A percentile compares a stretch with the other conserved stretches of the same genome.
These are phyloP conservation scores for Dendrostoma leiphaemia DNA, from an alignment of 2,329 filamentous ascomycete species.

Conservation along the genomic window DNA sequence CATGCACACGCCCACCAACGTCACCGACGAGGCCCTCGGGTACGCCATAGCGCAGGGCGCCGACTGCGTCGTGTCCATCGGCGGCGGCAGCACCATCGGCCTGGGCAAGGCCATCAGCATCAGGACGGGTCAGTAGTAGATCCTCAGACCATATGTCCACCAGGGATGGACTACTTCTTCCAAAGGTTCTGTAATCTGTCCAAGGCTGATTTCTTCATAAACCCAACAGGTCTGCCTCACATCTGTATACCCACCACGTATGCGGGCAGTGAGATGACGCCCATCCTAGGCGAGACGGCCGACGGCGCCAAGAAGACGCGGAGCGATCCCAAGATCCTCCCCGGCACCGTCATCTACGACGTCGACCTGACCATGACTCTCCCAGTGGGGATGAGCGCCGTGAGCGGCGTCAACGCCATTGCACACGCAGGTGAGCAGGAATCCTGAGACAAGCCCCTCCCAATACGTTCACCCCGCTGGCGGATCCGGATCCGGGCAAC, in stretches of 20 bases:
- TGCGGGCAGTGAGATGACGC: slow-evolving; percentile 62
- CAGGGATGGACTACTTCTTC: too few species aligned
- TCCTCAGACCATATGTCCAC: too few species aligned
- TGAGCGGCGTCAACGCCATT: slow-evolving; percentile 64
- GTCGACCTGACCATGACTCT: slow-evolving; percentile 61
- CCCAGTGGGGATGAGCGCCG: slow-evolving; percentile 49
- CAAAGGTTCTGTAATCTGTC: too few species aligned
- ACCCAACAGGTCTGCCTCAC: slow-evolving; percentile 39
- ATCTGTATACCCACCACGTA: slow-evolving; percentile 61
- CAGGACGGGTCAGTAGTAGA: slow-evolving; percentile 36
- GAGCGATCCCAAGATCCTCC: slow-evolving; percentile 57
- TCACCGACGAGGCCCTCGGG: slow-evolving; percentile 56
- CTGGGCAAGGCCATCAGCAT: slow-evolving; percentile 59
- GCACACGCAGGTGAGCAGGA: slow-evolving; percentile 57
- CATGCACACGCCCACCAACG: slow-evolving; percentile 60
- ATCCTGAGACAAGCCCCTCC: too few species aligned
- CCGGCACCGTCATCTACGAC: slow-evolving; percentile 62
- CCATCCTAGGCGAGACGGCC: slow-evolving; percentile 61
- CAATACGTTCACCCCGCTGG: too few species aligned
- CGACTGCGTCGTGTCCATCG: slow-evolving; percentile 58
- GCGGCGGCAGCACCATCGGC: slow-evolving; percentile 61
- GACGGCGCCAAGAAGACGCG: slow-evolving; percentile 57
- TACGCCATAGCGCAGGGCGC: slow-evolving; percentile 42
- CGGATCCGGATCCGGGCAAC: too few species aligned
- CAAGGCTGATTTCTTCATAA: neutral